A percentile compares a stretch with the other conserved stretches of the same genome.
Conservation (phyloP, 108 stramenopile genomes). For the Skeletonema costatum region DNA sequence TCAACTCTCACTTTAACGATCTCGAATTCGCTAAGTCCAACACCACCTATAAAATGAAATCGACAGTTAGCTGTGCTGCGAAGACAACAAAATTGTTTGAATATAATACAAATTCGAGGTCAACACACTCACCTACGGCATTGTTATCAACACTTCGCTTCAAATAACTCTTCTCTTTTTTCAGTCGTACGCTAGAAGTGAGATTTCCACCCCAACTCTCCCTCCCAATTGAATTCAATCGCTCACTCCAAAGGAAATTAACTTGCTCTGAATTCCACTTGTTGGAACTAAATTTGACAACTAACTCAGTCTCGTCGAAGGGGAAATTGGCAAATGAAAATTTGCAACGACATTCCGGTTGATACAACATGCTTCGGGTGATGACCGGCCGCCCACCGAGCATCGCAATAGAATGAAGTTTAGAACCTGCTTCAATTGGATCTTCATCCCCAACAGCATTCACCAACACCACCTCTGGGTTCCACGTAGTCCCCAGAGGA, state of each 20-base stretch:
- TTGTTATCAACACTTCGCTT: conserved; percentile 14
- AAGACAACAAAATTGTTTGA: neutral
- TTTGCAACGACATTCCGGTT: conserved; percentile 43
- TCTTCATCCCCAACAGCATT: conserved; percentile 35
- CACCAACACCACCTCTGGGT: conserved; percentile 36
- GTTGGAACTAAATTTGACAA: conserved; percentile 37
- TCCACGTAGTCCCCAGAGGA: conserved; percentile 29
- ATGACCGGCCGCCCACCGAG: conserved; percentile 29
- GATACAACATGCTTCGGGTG: conserved; percentile 33
- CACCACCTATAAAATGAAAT: conserved; percentile 16
- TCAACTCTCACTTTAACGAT: conserved; percentile 32
- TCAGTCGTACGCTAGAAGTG: neutral
- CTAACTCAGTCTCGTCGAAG: conserved; percentile 44
- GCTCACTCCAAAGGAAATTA: conserved; percentile 33
- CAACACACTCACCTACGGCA: conserved; percentile 8
- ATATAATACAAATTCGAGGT: neutral
- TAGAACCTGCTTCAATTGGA: conserved; percentile 34
- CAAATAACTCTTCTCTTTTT: conserved; percentile 12
- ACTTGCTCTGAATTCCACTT: conserved; percentile 45
- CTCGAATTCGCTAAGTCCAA: conserved; percentile 39
- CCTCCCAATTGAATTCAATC: conserved; percentile 6
- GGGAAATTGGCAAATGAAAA: conserved; percentile 45
- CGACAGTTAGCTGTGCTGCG: neutral
- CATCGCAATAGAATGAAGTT: conserved; percentile 39
- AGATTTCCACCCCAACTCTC: neutral